Conservation (phyloP, 2,329 filamentous ascomycete species). For the Aureobasidium melanogenum region DNA sequence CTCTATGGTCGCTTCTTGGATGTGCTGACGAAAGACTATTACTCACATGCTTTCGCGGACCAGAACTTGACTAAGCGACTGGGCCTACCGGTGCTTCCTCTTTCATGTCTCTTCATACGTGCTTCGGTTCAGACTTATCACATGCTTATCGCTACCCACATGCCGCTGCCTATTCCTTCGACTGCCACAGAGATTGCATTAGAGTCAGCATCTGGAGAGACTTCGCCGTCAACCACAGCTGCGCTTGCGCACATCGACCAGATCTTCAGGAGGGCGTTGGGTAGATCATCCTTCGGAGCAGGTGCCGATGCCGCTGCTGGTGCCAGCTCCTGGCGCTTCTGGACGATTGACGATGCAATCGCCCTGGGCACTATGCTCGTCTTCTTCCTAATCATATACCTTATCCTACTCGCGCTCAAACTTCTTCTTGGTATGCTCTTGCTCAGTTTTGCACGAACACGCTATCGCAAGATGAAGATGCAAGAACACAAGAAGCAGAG, state of each 20-base stretch:
- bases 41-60: slow-evolving; percentile 87
- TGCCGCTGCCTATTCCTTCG: slow-evolving; percentile 61
- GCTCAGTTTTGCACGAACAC: slow-evolving; percentile 65
- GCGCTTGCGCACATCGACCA: slow-evolving; percentile 72
- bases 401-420: slow-evolving; percentile 67
- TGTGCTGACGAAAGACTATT: slow-evolving; percentile 94
- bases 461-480: slow-evolving; percentile 74
- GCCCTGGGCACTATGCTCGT: slow-evolving; percentile 73
- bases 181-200: slow-evolving; percentile 43
- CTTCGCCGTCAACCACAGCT: slow-evolving; percentile 65
- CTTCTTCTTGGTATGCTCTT: slow-evolving; percentile 82
- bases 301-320: slow-evolving; percentile 25
- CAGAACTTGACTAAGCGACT: slow-evolving; percentile 84
- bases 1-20: slow-evolving; percentile 88
- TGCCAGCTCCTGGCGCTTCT: slow-evolving; percentile 33
- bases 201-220: slow-evolving; percentile 17
- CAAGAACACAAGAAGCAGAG: slow-evolving; percentile 42
- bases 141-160: slow-evolving; percentile 87
- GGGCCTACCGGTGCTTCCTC: slow-evolving; percentile 80
- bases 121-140: slow-evolving; percentile 93
- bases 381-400: slow-evolving; percentile 75
- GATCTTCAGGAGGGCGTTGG: slow-evolving; percentile 67
- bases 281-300: slow-evolving; percentile 59
- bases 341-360: slow-evolving; percentile 64
- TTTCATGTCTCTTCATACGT: slow-evolving; percentile 91